phyloP scores from a whole-genome alignment of 805 yeast species.

The Starmerella vaccinii region DNA sequence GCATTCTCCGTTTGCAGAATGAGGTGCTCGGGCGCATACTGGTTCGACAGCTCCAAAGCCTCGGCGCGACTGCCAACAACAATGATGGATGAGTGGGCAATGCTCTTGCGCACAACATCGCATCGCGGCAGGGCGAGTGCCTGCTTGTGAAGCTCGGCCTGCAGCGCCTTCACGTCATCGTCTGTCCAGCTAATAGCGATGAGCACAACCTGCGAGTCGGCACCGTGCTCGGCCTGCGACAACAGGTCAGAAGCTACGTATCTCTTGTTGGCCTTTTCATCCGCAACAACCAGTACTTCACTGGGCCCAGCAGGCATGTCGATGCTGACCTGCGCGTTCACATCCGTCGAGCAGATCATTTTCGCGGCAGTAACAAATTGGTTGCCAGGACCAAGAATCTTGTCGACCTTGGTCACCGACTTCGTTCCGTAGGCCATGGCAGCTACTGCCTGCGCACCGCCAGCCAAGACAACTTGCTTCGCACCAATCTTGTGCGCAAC shows the following conservation, averaged over 20 bases:
- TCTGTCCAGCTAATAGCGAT: conserved; percentile 65
- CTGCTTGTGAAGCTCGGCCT: conserved; percentile 74
- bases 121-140: conserved; percentile 80
- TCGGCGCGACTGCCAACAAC: conserved; percentile 58
- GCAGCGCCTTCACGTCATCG: conserved; percentile 54
- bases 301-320: conserved; percentile 99
- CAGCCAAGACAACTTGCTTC: conserved; percentile 79
- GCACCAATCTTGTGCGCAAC: conserved; percentile 97
- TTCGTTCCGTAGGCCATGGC: conserved; percentile 99
- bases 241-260: conserved; percentile 93
- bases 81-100: conserved; percentile 80
- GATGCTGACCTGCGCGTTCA: conserved; percentile 86
- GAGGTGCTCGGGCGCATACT: conserved; percentile 96
- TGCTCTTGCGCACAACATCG: conserved; percentile 84
- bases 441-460: conserved; percentile 99
- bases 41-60: conserved; percentile 79
- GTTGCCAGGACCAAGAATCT: conserved; percentile 97
- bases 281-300: conserved; percentile 91
- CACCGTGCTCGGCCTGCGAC: conserved; percentile 98
- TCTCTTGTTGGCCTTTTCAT: conserved; percentile 76
- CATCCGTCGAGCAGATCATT: conserved; percentile 93
- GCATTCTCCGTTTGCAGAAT: conserved; percentile 85
- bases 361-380: conserved; percentile 99
- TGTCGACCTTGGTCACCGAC: conserved; percentile 83
- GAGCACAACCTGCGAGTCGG: conserved; percentile 92